Evolutionary conservation across 345 rosid species (phyloP).

Genomic region (Citrus mangshanensis): DNA sequence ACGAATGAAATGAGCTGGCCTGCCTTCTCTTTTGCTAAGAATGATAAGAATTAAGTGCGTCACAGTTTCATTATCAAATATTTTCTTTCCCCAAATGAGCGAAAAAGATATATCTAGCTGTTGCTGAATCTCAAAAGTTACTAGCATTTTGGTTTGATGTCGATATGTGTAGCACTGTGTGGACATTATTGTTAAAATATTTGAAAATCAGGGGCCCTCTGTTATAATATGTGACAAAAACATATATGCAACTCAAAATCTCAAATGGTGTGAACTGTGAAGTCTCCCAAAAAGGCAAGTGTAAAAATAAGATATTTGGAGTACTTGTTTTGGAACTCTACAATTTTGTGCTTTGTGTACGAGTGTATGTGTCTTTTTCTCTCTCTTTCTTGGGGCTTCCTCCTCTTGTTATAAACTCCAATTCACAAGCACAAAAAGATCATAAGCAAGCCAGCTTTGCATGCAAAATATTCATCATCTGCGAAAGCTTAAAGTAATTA

Average conservation of each 20-base stretch:
- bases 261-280: slow-evolving; percentile 22
- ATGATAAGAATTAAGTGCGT: background rate
- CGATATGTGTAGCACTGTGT: background rate
- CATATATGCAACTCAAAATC: slow-evolving; percentile 1
- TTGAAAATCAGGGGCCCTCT: slow-evolving; percentile 11
- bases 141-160: slow-evolving; percentile 5
- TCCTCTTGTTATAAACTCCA: background rate
- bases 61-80: background rate
- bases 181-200: background rate
- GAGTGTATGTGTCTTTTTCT: background rate
- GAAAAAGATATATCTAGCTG: slow-evolving; percentile 15
- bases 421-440: background rate
- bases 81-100: background rate
- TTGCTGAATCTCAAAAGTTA: slow-evolving; percentile 9
- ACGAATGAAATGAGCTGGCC: slow-evolving; percentile 2
- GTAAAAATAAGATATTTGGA: slow-evolving; percentile 16
- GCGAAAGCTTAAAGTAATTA: background rate
- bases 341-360: slow-evolving; percentile 59
- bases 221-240: slow-evolving; percentile 17
- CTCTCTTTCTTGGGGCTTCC: background rate
- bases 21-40: background rate
- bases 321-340: slow-evolving; percentile 48
- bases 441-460: background rate
- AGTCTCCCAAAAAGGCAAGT: slow-evolving; percentile 24
- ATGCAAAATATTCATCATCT: background rate